Base-by-base conservation (phyloP, 257 asterid species). In the Verbascum thapsus region DNA sequence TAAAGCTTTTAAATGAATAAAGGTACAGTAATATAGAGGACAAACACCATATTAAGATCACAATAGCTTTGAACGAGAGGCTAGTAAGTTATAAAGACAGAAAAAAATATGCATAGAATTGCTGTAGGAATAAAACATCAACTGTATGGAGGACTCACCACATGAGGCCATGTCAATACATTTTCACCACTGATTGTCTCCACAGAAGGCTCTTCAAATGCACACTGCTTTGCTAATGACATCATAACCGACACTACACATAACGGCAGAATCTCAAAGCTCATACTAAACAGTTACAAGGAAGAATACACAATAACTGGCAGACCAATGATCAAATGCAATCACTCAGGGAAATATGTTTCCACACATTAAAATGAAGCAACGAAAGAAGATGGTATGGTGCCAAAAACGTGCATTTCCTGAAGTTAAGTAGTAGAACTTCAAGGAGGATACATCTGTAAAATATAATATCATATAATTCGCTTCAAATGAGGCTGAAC, bases 151-250 rank as follows among this genome's bases (percentile, higher is more conserved):
- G 39, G 45, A 73, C 98, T 80, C 79, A 91, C 98, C 96, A 86
- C 92, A 77, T 85, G 86, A 55, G 96, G 96, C 98, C 98, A 91
- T 16, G 98, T 83, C 87, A 94, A 64, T 53, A 94, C 95, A 76
- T 85, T 83, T 85, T 94, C 99, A 63, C 83, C 92, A 51, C 71
- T 71, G 69, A 94, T 89, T 60, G 81, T 80, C 78, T 94, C 99
- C 72, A 94, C 91, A 1, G 97, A 89, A 66, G 99, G 99, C 81
- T 94, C 99, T 82, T 94, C 97, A 82, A 94, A 94, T 57, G 99
- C 97, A 61, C 98, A 88, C 72, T 94, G 97, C 76, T 94, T 94
- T 51, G 99, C 99, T 66, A 90, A 61, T 51, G 97, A 94, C 82
- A 94, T 71, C 81, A 89, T 87, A 48, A 81, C 94, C 70, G 99